Evolutionary conservation across 148 eudicot species (phyloP).

Genomic region (Fagopyrum esculentum): DNA sequence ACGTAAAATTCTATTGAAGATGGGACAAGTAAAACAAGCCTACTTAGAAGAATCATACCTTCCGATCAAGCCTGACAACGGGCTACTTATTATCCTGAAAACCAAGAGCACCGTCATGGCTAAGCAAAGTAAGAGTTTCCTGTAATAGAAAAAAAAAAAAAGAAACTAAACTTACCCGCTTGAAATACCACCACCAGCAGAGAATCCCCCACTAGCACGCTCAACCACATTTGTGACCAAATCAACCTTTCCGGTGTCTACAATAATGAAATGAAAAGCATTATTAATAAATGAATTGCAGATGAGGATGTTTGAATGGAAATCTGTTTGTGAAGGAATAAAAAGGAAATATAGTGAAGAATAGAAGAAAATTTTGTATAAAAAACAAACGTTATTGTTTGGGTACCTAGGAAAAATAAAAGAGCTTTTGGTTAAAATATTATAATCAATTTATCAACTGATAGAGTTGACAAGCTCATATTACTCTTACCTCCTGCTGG

Average conservation of each 20-base stretch:
- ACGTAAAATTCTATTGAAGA: not conserved
- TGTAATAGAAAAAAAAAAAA: not conserved
- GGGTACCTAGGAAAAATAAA: no score
- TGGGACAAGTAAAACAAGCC: not conserved
- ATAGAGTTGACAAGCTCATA: constrained; percentile 1
- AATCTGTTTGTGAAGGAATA: no score
- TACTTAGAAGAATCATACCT: constrained; percentile 34
- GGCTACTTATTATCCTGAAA: constrained; percentile 86
- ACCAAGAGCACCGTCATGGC: not conserved
- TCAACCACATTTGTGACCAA: constrained; percentile 84
- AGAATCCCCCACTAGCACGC: constrained; percentile 87
- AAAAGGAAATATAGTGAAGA: no score
- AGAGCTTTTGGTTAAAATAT: no score
- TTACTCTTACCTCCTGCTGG: constrained; percentile 81
- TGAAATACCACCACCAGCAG: constrained; percentile 95
- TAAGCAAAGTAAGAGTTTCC: not conserved
- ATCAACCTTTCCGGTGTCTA: constrained; percentile 92
- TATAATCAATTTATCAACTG: not conserved
- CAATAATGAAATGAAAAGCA: not conserved
- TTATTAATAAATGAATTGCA: not conserved
- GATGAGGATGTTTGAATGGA: not conserved
- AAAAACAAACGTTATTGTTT: no score
- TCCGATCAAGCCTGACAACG: constrained; percentile 87
- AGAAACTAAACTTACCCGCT: constrained; percentile 59
- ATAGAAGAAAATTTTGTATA: no score